Evolutionary conservation across 192 early-diverging fungal species (phyloP).

Genomic region (Mortierella alpina): DNA sequence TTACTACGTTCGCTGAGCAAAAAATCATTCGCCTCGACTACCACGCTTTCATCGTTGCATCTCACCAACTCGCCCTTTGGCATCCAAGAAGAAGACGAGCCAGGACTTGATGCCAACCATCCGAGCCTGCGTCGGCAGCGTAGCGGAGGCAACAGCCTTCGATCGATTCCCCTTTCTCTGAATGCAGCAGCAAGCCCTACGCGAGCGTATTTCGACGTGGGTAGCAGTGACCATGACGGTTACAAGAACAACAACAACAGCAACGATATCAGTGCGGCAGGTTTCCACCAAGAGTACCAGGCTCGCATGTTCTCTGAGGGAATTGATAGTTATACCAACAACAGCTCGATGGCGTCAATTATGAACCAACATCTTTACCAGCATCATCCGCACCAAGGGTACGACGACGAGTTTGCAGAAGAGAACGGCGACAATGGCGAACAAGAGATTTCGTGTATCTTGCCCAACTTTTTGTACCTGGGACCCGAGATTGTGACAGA

Average conservation of each 20-base stretch:
- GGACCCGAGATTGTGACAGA: slow-evolving; percentile 73
- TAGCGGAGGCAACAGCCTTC: too few species aligned
- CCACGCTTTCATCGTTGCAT: slow-evolving; percentile 2
- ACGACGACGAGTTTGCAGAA: slow-evolving; percentile 10
- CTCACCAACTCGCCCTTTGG: background rate
- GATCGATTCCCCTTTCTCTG: too few species aligned
- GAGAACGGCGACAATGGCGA: slow-evolving; percentile 37
- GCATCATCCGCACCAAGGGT: slow-evolving; percentile 16
- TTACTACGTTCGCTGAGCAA: background rate
- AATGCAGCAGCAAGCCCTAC: background rate
- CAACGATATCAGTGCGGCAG: background rate
- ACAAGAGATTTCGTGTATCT: slow-evolving; percentile 64
- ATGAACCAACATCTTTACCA: slow-evolving; percentile 1
- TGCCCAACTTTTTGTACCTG: slow-evolving; percentile 69
- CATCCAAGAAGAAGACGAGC: slow-evolving; percentile 41
- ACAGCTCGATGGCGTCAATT: slow-evolving; percentile 3
- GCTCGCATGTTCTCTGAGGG: slow-evolving; percentile 35
- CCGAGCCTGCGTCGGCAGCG: too few species aligned
- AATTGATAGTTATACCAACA: slow-evolving; percentile 34
- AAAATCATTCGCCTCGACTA: slow-evolving; percentile 22
- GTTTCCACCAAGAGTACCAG: slow-evolving; percentile 11
- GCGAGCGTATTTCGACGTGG: slow-evolving; percentile 3
- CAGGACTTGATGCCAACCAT: background rate
- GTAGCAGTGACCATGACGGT: too few species aligned
- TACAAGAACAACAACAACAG: background rate